phyloP scores from a whole-genome alignment of 106 monocot species.

The Platanthera guangdongensis region DNA sequence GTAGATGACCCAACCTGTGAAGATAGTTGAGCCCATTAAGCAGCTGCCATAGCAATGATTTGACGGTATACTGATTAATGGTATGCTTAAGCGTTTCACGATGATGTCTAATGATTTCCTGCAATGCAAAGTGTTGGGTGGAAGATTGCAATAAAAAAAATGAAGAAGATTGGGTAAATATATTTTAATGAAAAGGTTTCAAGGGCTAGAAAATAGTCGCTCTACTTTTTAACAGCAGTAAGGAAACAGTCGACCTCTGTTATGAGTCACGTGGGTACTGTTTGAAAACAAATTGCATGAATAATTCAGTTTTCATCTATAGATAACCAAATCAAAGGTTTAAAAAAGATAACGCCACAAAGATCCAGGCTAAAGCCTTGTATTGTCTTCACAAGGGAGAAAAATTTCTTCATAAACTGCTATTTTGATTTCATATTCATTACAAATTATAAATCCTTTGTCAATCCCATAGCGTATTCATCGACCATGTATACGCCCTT shows the following conservation, averaged over 20 bases:
- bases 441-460: neutral
- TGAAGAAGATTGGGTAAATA: neutral
- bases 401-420: neutral
- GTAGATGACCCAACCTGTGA: conserved; percentile 51
- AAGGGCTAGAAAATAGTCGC: neutral
- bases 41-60: conserved; percentile 97
- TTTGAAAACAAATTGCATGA: conserved; percentile 3
- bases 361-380: neutral
- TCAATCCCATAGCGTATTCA: neutral
- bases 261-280: neutral
- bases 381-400: neutral
- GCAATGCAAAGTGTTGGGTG: conserved; percentile 6
- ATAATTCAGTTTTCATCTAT: neutral
- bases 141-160: neutral
- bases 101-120: conserved; percentile 99
- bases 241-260: neutral
- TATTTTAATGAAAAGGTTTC: neutral
- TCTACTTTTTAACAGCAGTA: neutral
- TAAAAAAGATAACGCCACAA: neutral
- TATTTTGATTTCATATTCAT: too few species aligned
- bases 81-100: conserved; percentile 79
- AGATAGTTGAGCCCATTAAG: conserved; percentile 99
- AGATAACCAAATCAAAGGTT: neutral
- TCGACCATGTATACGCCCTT: neutral
- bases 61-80: conserved; percentile 91